Evolutionary conservation across 148 eudicot genomes (phyloP).

Genomic region (Pharnaceum exiguum): DNA sequence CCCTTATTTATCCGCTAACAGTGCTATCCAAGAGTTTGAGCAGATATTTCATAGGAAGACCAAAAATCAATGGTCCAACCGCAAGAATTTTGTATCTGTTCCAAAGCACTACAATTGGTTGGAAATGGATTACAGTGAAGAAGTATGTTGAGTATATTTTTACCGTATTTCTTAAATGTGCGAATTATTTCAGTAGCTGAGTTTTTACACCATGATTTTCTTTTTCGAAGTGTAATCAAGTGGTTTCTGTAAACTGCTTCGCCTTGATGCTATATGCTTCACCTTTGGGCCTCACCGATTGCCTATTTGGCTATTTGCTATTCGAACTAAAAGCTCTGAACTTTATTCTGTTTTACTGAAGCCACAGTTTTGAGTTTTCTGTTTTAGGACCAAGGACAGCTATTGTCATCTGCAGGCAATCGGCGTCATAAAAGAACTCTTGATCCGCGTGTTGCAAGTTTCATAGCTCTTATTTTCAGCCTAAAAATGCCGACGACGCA

Average conservation of each 20-base stretch:
- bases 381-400: slow-evolving; percentile 34
- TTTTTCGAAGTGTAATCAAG: not conserved
- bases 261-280: too few relatives aligned
- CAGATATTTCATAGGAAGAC: slow-evolving; percentile 53
- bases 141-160: slow-evolving; percentile 33
- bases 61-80: slow-evolving; percentile 45
- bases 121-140: slow-evolving; percentile 66
- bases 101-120: slow-evolving; percentile 59
- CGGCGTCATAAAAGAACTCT: slow-evolving; percentile 56
- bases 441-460: slow-evolving; percentile 52
- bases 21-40: slow-evolving; percentile 58
- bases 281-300: too few relatives aligned
- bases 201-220: not conserved
- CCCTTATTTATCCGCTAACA: slow-evolving; percentile 40
- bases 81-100: slow-evolving; percentile 41
- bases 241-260: too few relatives aligned
- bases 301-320: too few relatives aligned
- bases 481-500: slow-evolving; percentile 79
- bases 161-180: too few relatives aligned
- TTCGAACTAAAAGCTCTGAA: too few relatives aligned
- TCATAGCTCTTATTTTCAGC: slow-evolving; percentile 67
- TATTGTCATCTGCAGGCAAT: slow-evolving; percentile 12
- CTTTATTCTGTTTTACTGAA: too few relatives aligned
- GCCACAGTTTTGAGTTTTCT: too few relatives aligned
- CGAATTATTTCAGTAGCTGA: too few relatives aligned